Percentiles rank a stretch among this genome's conserved stretches.
Evolutionary conservation across 371 early-diverging fungal species (phyloP).

Genomic region (Actinomortierella wolfii): DNA sequence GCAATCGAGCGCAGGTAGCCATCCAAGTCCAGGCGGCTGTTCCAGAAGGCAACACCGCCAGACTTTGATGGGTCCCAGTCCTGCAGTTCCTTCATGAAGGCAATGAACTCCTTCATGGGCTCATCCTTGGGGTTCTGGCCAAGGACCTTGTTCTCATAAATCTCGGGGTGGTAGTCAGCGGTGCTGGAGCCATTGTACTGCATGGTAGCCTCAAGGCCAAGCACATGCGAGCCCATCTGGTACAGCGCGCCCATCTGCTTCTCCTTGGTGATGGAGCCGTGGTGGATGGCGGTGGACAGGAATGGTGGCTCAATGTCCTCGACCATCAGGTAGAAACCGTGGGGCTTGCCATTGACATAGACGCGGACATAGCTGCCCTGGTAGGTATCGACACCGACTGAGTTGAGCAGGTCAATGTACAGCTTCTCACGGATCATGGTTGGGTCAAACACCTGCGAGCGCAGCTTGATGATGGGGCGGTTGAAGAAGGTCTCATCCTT

Average conservation of each 20-base stretch:
- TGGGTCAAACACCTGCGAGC: slow-evolving; percentile 47
- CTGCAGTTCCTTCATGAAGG: slow-evolving; percentile 16
- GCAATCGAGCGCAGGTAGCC: slow-evolving; percentile 21
- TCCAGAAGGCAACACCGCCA: slow-evolving; percentile 17
- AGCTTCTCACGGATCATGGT: slow-evolving; percentile 54
- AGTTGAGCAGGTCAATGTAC: slow-evolving; percentile 44
- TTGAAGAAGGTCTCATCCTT: slow-evolving; percentile 25
- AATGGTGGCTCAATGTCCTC: slow-evolving; percentile 35
- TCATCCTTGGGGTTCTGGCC: slow-evolving; percentile 16
- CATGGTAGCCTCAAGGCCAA: slow-evolving; percentile 12
- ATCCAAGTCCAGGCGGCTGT: slow-evolving; percentile 15
- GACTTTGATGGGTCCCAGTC: slow-evolving; percentile 15
- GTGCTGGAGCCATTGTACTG: slow-evolving; percentile 8
- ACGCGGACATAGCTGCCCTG: slow-evolving; percentile 51
- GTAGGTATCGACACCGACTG: slow-evolving; percentile 42
- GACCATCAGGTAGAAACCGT: slow-evolving; percentile 51
- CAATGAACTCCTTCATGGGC: slow-evolving; percentile 19
- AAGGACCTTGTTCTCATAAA: slow-evolving; percentile 14
- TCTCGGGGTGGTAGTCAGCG: slow-evolving; percentile 12
- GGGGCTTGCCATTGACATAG: slow-evolving; percentile 49
- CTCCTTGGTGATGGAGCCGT: slow-evolving; percentile 1
- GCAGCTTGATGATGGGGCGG: slow-evolving; percentile 50
- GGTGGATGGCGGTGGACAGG: slow-evolving; percentile 12
- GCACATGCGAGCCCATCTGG: slow-evolving; percentile 11
- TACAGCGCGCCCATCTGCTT: slow-evolving; percentile 21